These are phyloP conservation scores for Malus sieversii DNA, from an alignment of 306 rosid species.

Conservation along the genomic window DNA sequence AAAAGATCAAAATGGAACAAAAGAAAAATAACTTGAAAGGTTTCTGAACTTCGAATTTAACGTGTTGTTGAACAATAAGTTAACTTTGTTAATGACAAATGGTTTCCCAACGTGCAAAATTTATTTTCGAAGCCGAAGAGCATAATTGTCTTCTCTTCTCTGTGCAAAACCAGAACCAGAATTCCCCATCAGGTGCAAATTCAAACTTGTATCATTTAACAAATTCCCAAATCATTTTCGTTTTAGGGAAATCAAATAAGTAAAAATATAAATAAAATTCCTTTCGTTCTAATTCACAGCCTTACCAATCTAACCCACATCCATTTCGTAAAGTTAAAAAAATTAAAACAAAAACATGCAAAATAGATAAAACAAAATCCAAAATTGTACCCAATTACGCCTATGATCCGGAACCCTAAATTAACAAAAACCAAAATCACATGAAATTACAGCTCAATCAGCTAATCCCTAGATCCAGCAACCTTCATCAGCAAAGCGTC, in stretches of 20 bases:
- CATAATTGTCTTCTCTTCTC: not conserved
- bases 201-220: not conserved
- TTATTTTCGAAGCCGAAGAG: not conserved
- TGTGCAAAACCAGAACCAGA: not conserved
- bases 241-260: not conserved
- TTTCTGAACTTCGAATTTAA: not conserved
- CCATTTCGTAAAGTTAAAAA: not conserved
- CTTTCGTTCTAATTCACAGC: not conserved
- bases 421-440: not conserved
- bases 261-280: not conserved
- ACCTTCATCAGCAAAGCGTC: not conserved
- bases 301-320: not conserved
- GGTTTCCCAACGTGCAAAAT: not conserved
- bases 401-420: constrained; percentile 19
- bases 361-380: not conserved
- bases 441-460: not conserved
- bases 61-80: not conserved
- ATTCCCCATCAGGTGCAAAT: no score
- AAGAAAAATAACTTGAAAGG: no score
- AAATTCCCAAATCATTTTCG: not conserved
- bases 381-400: not conserved
- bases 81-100: not conserved
- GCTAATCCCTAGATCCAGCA: not conserved
- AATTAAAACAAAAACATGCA: not conserved
- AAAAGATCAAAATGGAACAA: not conserved